Conservation (phyloP, 2,329 filamentous ascomycete species). For the Aspergillus transmontanensis region DNA sequence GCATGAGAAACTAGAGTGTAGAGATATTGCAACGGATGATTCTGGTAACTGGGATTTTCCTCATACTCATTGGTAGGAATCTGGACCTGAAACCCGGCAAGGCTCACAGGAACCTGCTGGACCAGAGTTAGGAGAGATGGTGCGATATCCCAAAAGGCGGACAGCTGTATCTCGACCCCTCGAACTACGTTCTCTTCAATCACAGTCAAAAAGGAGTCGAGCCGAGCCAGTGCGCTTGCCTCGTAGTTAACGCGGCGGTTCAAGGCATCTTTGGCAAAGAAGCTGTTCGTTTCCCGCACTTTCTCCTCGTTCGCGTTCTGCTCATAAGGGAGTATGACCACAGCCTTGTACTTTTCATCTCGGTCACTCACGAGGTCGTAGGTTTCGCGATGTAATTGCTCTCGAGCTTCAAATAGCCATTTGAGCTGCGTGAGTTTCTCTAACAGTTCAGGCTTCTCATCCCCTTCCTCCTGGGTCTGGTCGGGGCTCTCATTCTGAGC, state of each 20-base stretch:
- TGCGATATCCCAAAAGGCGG: constrained; percentile 97
- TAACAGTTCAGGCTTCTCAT: constrained; percentile 88
- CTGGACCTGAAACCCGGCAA: constrained; percentile 66
- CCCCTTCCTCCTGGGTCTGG: constrained; percentile 89
- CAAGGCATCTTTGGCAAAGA: constrained; percentile 77
- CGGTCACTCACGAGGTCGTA: constrained; percentile 84
- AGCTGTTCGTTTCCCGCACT: constrained; percentile 73
- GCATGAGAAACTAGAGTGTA: constrained; percentile 83
- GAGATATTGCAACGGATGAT: constrained; percentile 86
- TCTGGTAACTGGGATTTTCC: constrained; percentile 80
- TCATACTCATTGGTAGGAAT: constrained; percentile 78
- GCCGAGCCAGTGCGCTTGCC: constrained; percentile 70
- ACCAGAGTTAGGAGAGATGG: constrained; percentile 77
- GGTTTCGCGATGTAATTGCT: constrained; percentile 79
- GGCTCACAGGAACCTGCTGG: constrained; percentile 70
- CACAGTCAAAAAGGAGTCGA: constrained; percentile 74
- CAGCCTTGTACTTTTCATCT: constrained; percentile 81
- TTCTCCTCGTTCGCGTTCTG: constrained; percentile 75
- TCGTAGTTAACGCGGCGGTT: constrained; percentile 73
- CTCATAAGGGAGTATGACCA: constrained; percentile 81
- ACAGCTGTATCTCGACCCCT: constrained; percentile 88
- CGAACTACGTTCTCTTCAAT: constrained; percentile 83
- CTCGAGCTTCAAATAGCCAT: constrained; percentile 95
- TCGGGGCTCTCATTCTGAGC: constrained; percentile 71
- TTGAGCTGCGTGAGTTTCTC: constrained; percentile 94